Base-by-base conservation (phyloP, 192 early-diverging fungal species). In the Gryganskiella cystojenkinii region DNA sequence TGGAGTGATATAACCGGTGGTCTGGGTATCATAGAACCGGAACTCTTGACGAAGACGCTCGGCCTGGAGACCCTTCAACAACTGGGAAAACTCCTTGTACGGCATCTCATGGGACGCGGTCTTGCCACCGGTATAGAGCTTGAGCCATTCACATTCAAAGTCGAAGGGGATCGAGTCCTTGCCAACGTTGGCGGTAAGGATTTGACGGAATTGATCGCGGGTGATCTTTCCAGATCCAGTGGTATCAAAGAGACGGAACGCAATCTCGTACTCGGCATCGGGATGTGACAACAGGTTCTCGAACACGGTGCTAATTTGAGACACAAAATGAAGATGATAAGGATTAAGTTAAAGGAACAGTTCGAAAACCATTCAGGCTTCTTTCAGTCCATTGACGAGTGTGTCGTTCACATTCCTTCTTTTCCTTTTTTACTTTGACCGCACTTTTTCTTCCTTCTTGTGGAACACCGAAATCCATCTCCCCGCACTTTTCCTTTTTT, bases 261-360 rank as follows among this genome's bases (percentile, higher is more conserved):
- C 89, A 49, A 93, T 84, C 72, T 93, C 89, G 58, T 89, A 93
- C 56, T 91, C 91, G 10, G 90, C 90, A 78, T 92, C 89, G 27
- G 91, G 89, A 43, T 86, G 84, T 24, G 83, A 66, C 25, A 93
- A 67, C 17, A 91, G 50, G 64, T 84, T 80, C 57, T 90, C 82
- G 56, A 93, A 92, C 61, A 85, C 78, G 11, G 88, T 74, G 75
- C 74, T 78, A 54, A 30, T n/a, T n/a, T n/a, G n/a, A n/a, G n/a
- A n/a, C n/a, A n/a, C n/a, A n/a, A n/a, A n/a, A n/a, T n/a, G n/a
- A n/a, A n/a, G n/a, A n/a, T n/a, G n/a, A n/a, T n/a, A n/a, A n/a
- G n/a, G n/a, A n/a, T n/a, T n/a, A n/a, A n/a, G n/a, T n/a, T n/a
- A n/a, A n/a, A n/a, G n/a, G n/a, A n/a, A n/a, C n/a, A n/a, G n/a